Evolutionary conservation across 306 rosid genomes (phyloP), one percentile per base, ranked within the genome.

Genomic region (Senna tora): DNA sequence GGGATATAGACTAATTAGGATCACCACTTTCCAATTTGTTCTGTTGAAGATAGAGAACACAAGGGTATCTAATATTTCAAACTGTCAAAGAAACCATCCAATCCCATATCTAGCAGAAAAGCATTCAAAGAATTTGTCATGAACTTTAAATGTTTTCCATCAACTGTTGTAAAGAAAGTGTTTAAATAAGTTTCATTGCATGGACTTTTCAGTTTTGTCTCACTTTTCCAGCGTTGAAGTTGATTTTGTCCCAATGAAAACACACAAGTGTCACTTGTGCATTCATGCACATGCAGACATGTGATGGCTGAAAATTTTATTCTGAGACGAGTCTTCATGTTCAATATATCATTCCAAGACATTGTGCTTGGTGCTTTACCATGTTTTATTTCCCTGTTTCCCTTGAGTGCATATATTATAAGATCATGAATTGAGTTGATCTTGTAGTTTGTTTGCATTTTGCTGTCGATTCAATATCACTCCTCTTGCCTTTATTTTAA

Each of bases 211-310:
- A 33, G 43, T 4, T 32, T 7, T 32, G 43, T n/a, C 19, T 49
- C 28, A 30, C 45, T 65, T 58, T 34, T 19, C 32, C 8, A 8
- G 42, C 21, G 21, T 72, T 8, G 17, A 60, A 67, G 65, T 53
- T 59, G 52, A 5, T n/a, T 7, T 9, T 38, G 19, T 9, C 9
- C 43, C 13, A 58, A n/a, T 33, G 19, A 16, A 34, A 60, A 3
- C 28, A 34, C 46, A 7, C 14, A 8, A 25, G n/a, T 38, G n/a
- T 64, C 11, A 32, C 66, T 46, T 46, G 25, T 38, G 71, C 71
- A 14, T 73, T 50, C 47, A 59, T 79, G 57, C 33, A 52, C 39
- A 25, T 52, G 55, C 20, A 62, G 14, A 43, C 69, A 67, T 73
- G 33, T 57, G 12, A 53, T 33, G 38, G 53, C 36, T 69, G 42